Evolutionary conservation across 2,329 filamentous ascomycete genomes (phyloP).

Genomic region (Penicillium sp.): DNA sequence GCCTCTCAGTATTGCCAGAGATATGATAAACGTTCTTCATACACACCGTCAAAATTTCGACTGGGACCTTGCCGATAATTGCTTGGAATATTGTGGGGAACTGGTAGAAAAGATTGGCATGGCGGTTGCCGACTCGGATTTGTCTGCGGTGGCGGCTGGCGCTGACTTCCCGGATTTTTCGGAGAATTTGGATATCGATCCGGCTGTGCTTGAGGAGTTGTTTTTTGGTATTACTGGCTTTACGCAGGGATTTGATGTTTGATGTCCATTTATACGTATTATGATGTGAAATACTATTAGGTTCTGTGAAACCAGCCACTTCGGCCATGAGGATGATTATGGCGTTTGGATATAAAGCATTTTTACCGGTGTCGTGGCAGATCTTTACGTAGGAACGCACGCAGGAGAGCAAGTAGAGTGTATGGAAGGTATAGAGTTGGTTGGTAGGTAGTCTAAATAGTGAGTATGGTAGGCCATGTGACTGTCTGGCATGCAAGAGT

Average conservation of each 20-base stretch:
- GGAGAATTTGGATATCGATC: conserved; percentile 1
- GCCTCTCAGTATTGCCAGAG: conserved; percentile 33
- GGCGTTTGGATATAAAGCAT: too few relatives aligned
- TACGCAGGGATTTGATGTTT: neutral
- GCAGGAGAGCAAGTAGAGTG: too few relatives aligned
- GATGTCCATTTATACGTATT: too few relatives aligned
- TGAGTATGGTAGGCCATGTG: too few relatives aligned
- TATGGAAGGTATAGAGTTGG: too few relatives aligned
- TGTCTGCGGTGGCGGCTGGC: neutral
- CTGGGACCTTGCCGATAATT: conserved; percentile 59
- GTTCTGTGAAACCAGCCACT: too few relatives aligned
- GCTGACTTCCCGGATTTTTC: neutral
- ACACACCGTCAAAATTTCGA: conserved; percentile 43
- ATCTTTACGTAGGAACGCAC: too few relatives aligned
- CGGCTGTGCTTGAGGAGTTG: neutral
- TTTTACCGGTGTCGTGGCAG: too few relatives aligned
- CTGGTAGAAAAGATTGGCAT: conserved; percentile 48
- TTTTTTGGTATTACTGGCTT: neutral
- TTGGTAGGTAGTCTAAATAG: too few relatives aligned
- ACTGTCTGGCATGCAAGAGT: too few relatives aligned
- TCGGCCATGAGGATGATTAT: too few relatives aligned
- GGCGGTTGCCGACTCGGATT: neutral
- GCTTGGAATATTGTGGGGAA: conserved; percentile 53
- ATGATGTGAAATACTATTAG: too few relatives aligned
- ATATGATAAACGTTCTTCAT: conserved; percentile 47